Percentiles rank a stretch among this genome's conserved stretches.
phyloP scores from a whole-genome alignment of 2,329 filamentous ascomycete species.

The Pyricularia sp. region DNA sequence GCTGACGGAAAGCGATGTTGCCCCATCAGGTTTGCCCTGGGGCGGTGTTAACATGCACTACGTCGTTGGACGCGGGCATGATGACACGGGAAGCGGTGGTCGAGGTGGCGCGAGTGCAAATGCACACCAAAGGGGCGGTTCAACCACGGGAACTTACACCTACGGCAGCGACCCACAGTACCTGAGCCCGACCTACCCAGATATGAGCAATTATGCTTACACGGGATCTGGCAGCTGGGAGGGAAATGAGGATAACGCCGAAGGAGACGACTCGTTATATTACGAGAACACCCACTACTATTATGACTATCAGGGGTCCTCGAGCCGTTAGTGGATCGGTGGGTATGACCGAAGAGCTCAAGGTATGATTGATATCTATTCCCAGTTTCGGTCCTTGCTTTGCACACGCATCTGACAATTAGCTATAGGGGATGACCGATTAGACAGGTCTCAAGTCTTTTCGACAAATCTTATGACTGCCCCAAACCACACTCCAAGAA shows the following conservation, averaged over 20 bases:
- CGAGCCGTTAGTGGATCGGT: not conserved
- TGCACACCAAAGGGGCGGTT: constrained; percentile 21
- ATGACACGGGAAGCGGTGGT: constrained; percentile 28
- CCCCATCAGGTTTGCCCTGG: constrained; percentile 62
- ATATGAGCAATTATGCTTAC: not conserved
- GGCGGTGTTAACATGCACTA: constrained; percentile 56
- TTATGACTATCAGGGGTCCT: constrained; percentile 11
- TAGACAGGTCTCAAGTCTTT: not conserved
- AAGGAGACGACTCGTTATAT: constrained; percentile 11
- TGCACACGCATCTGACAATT: not conserved
- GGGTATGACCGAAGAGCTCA: not conserved
- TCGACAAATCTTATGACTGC: not conserved
- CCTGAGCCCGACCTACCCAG: not conserved
- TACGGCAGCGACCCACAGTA: not conserved
- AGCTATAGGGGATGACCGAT: not conserved
- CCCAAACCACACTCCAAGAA: not conserved
- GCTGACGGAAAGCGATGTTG: constrained; percentile 35
- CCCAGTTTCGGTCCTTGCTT: not conserved
- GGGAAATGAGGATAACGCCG: not conserved
- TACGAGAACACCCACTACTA: constrained; percentile 5
- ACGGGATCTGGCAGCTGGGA: not conserved
- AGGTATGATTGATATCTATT: not conserved
- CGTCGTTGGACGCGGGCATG: constrained; percentile 40
- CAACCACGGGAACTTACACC: constrained; percentile 15
- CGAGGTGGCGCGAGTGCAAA: constrained; percentile 22